phyloP scores from a whole-genome alignment of 2,329 filamentous ascomycete genomes.

The Hymenoscyphus occultus region DNA sequence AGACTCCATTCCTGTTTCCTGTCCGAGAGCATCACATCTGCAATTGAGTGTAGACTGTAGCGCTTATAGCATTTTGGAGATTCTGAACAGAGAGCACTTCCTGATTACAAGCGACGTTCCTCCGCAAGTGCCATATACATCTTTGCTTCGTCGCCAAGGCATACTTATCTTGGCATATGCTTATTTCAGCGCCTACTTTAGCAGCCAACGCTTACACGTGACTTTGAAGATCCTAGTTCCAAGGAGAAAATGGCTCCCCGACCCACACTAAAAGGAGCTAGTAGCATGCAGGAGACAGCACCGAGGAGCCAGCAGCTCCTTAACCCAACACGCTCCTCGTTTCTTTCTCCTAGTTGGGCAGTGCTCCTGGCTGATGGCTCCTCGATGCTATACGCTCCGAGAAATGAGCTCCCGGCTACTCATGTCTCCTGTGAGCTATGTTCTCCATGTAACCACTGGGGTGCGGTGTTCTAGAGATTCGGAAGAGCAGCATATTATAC shows the following conservation, averaged over 20 bases:
- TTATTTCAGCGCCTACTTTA: background rate
- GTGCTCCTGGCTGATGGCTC: constrained; percentile 10
- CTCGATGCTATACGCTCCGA: constrained; percentile 11
- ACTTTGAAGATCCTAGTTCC: constrained; percentile 12
- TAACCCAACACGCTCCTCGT: constrained; percentile 9
- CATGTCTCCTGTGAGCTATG: constrained; percentile 3
- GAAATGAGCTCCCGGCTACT: background rate
- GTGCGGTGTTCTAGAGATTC: too few relatives aligned
- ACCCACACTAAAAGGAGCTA: constrained; percentile 8
- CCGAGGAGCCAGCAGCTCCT: constrained; percentile 10
- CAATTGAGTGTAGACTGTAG: background rate
- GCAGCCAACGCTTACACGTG: constrained; percentile 1
- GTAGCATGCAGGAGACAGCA: constrained; percentile 11
- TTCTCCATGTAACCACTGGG: constrained; percentile 4
- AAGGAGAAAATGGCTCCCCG: constrained; percentile 5
- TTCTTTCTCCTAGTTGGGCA: constrained; percentile 9
- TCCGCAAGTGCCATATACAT: background rate
- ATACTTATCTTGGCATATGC: too few relatives aligned
- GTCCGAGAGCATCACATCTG: background rate
- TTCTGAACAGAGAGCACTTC: background rate
- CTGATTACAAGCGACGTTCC: background rate
- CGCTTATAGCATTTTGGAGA: background rate
- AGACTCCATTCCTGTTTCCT: background rate
- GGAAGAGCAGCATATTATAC: too few relatives aligned
- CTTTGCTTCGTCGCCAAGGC: background rate